Conservation (phyloP, 805 yeast species). For the Teunomyces aglyptinius region DNA sequence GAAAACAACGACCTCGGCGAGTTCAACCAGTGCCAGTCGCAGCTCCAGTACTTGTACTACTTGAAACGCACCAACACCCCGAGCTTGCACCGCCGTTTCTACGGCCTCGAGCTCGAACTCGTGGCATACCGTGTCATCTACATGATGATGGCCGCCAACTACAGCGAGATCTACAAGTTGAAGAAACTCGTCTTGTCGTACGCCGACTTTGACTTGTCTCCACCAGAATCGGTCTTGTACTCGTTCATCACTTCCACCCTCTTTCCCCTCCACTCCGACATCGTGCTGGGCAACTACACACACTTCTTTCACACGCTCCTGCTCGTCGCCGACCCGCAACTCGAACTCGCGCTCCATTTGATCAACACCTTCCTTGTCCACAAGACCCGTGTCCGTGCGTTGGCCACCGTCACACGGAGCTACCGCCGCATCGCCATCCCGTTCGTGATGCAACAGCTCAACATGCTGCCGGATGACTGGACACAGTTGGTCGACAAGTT, state of each 20-base stretch:
- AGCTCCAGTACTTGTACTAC: conserved; percentile 63
- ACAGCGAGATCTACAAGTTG: conserved; percentile 51
- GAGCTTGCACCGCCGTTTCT: conserved; percentile 21
- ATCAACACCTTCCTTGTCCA: conserved; percentile 46
- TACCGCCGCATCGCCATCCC: conserved; percentile 47
- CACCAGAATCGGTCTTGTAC: conserved; percentile 14
- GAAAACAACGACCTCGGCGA: conserved; percentile 86
- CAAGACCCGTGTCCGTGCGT: conserved; percentile 56
- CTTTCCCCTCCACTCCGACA: conserved; percentile 18
- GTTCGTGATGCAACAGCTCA: conserved; percentile 37
- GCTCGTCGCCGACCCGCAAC: conserved; percentile 4
- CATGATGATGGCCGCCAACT: conserved; percentile 69
- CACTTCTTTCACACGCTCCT: conserved; percentile 41
- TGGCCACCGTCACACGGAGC: conserved; percentile 54
- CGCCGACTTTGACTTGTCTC: conserved; percentile 3
- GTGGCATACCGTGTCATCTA: conserved; percentile 72
- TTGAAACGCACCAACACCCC: conserved; percentile 25
- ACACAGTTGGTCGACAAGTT: conserved; percentile 40
- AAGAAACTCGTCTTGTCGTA: conserved; percentile 13
- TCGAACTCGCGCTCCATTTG: conserved; percentile 21
- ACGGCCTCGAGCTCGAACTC: conserved; percentile 53
- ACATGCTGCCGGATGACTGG: conserved; percentile 19
- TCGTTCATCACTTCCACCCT: conserved; percentile 11
- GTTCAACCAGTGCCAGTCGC: conserved; percentile 91
- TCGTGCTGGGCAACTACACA: conserved; percentile 49